Evolutionary conservation across 2,329 filamentous ascomycete species (phyloP), one percentile per base, ranked within the genome.

Genomic region (Verticillium isaacii): DNA sequence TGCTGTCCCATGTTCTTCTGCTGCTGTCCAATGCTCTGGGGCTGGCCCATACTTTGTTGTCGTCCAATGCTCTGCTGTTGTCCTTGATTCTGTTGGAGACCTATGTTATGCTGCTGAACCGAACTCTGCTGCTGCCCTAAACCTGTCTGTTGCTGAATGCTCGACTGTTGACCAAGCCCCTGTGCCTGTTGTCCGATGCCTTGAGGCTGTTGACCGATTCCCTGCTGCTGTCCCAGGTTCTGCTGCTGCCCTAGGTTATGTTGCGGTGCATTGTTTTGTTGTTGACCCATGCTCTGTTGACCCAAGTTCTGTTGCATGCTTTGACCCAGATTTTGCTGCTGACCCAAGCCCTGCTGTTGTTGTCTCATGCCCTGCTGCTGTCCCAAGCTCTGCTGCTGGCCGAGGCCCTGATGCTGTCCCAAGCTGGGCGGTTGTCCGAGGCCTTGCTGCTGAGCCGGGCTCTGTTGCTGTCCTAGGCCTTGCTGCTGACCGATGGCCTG

Each of bases 71-170:
- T n/a, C 41, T 50, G 41, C 7, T 50, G 41, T 52, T 75, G 74
- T 11, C 66, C 64, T 60, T 74, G 68, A 9, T 67, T 63, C 61
- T 73, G 72, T 58, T 74, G 74, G 19, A 72, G 69, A 15, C 63
- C 66, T 64, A 69, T 62, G 59, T 66, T 66, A 41, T 67, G 66
- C n/a, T 64, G 64, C 60, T 73, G 73, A 19, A 73, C 69, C n/a
- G 64, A 64, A 61, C 68, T 63, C 54, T 67, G 66, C 34, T 65
- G 64, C n/a, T 65, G 63, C 12, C 63, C 59, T 1, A 64, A 36
- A 5, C 61, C 25, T 17, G 58, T 56, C 29, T 65, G 64, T 23
- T 59, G 57, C n/a, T 50, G 41, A 19, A 50, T 50, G 7, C 32
- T 32, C n/a, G 23, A 25, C 29, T 59, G 58, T 23, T 65, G 64